A percentile compares a stretch with the other conserved stretches of the same genome.
phyloP scores from a whole-genome alignment of 192 early-diverging fungal species.

The Powellomyces hirtus region DNA sequence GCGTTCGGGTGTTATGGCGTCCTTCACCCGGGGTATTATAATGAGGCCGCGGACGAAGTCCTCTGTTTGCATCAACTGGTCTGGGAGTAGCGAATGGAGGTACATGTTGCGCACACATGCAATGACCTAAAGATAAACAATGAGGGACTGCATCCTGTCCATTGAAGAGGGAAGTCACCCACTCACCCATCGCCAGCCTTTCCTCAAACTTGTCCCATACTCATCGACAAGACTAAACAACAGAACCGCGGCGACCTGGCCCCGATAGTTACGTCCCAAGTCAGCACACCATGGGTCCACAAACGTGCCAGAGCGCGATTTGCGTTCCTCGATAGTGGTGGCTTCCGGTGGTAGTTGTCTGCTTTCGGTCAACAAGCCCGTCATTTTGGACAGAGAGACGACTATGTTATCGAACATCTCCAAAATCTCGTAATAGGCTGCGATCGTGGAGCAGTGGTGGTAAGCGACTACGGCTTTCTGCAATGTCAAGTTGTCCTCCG shows the following conservation, averaged over 20 bases:
- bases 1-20: background rate
- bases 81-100: constrained; percentile 71
- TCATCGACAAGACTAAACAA: constrained; percentile 73
- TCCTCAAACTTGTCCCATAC: constrained; percentile 64
- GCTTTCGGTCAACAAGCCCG: constrained; percentile 57
- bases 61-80: constrained; percentile 63
- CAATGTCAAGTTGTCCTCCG: constrained; percentile 71
- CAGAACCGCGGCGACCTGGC: constrained; percentile 88
- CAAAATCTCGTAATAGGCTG: constrained; percentile 68
- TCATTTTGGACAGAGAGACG: constrained; percentile 68
- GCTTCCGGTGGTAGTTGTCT: constrained; percentile 22
- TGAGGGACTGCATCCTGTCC: too few relatives aligned
- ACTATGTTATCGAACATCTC: constrained; percentile 82
- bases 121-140: constrained; percentile 46
- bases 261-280: constrained; percentile 84
- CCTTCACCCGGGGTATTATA: constrained; percentile 60
- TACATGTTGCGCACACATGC: constrained; percentile 75
- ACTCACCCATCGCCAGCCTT: constrained; percentile 70
- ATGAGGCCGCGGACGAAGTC: constrained; percentile 71
- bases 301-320: background rate
- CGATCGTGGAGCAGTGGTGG: constrained; percentile 69
- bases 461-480: constrained; percentile 81
- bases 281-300: constrained; percentile 67
- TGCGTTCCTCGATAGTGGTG: background rate
- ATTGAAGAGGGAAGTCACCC: too few relatives aligned